Evolutionary conservation across 345 rosid species (phyloP).

Genomic region (Hibiscus tridactylites): DNA sequence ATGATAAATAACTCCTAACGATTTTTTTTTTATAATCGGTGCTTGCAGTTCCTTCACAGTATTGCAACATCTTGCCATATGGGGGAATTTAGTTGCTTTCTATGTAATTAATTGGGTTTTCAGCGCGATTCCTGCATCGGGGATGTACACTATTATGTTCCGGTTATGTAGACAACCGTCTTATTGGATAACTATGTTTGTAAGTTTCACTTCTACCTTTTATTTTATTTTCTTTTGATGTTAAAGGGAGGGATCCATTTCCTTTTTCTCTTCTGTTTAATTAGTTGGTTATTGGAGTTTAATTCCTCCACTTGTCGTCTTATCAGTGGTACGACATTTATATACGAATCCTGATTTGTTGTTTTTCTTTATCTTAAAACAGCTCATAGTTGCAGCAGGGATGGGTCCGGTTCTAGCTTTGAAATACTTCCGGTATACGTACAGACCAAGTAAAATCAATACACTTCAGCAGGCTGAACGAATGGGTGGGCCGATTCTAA

Average conservation of each 20-base stretch:
- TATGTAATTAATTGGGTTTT: slow-evolving; percentile 75
- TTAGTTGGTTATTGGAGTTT: not conserved
- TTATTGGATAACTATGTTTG: slow-evolving; percentile 82
- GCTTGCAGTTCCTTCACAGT: slow-evolving; percentile 78
- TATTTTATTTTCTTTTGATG: not conserved
- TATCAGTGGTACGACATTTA: not conserved
- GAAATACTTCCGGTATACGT: slow-evolving; percentile 76
- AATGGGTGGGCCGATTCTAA: slow-evolving; percentile 81
- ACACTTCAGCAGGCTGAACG: slow-evolving; percentile 90
- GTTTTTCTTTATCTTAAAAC: slow-evolving; percentile 9
- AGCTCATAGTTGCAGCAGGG: slow-evolving; percentile 85
- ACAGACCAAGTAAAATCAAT: slow-evolving; percentile 91
- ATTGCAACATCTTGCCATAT: slow-evolving; percentile 82
- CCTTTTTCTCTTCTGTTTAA: not conserved
- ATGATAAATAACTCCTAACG: not conserved
- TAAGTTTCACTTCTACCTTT: slow-evolving; percentile 29
- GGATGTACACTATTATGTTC: slow-evolving; percentile 95
- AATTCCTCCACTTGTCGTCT: not conserved
- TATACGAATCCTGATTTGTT: not conserved
- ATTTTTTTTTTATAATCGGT: not conserved
- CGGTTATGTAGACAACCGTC: slow-evolving; percentile 79
- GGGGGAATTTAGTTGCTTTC: slow-evolving; percentile 83
- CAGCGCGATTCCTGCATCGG: slow-evolving; percentile 76
- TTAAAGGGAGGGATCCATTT: not conserved
- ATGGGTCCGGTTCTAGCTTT: slow-evolving; percentile 85